A percentile compares a stretch with the other conserved stretches of the same genome.
These are phyloP conservation scores for Coprinellus micaceus DNA, from an alignment of 768 basidiomycete genomes.

Conservation along the genomic window DNA sequence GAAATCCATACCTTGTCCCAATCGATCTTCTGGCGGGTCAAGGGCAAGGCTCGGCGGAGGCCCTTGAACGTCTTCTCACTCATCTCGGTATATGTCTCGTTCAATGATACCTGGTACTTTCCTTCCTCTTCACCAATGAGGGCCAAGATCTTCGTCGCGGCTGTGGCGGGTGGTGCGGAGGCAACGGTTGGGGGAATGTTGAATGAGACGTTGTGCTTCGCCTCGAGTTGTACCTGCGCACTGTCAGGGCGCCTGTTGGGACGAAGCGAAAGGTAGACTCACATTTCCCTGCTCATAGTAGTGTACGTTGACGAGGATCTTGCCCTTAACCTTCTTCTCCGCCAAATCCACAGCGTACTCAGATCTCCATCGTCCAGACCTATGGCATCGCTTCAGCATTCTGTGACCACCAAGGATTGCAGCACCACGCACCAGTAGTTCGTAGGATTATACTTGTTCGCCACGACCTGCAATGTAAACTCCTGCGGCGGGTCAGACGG, in stretches of 20 bases:
- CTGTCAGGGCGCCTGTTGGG: background rate
- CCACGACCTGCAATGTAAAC: constrained; percentile 81
- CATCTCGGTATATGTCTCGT: constrained; percentile 83
- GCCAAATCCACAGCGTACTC: constrained; percentile 73
- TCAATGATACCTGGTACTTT: constrained; percentile 74
- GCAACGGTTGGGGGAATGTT: constrained; percentile 56
- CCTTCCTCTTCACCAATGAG: constrained; percentile 79
- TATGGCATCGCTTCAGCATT: constrained; percentile 26
- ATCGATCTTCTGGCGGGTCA: constrained; percentile 91
- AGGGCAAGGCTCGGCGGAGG: constrained; percentile 82
- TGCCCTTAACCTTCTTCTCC: constrained; percentile 61
- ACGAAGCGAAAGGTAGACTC: constrained; percentile 18
- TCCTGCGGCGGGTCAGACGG: constrained; percentile 38
- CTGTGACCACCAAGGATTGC: background rate
- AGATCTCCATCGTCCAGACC: constrained; percentile 96
- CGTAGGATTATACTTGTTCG: constrained; percentile 90
- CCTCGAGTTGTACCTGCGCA: constrained; percentile 81
- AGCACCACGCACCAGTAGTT: constrained; percentile 74
- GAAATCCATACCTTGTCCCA: constrained; percentile 77
- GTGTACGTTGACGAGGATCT: constrained; percentile 81
- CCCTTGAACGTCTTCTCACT: constrained; percentile 92
- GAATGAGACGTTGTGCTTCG: constrained; percentile 65
- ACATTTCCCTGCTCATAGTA: constrained; percentile 99
- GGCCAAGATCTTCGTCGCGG: constrained; percentile 72
- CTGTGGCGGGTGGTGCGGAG: constrained; percentile 44